Percentiles rank a stretch among this genome's conserved stretches.
These are phyloP conservation scores for Musa acuminata DNA, from an alignment of 176 grass and related monocot species.

Conservation along the genomic window DNA sequence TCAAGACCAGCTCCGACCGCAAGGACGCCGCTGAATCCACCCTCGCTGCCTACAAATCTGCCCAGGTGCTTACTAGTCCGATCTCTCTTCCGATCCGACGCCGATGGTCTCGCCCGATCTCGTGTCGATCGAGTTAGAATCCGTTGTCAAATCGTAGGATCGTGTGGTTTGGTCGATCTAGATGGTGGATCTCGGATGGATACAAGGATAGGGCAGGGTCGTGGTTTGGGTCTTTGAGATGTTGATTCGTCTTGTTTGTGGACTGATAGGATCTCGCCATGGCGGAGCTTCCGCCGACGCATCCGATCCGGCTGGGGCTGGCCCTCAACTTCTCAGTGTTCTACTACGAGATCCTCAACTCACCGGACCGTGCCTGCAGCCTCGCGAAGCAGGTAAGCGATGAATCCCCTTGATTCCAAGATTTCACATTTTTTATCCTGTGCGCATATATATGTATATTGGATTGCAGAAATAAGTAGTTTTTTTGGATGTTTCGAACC, in stretches of 20 bases:
- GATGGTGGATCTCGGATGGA: background rate
- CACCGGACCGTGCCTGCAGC: background rate
- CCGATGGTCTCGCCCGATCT: no score
- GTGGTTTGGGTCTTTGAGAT: background rate
- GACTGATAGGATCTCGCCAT: background rate
- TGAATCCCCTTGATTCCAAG: background rate
- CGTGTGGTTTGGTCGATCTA: background rate
- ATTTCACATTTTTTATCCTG: no score
- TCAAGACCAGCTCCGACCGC: background rate
- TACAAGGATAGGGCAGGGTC: background rate
- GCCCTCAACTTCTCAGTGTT: conserved; percentile 1
- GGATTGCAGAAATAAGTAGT: no score
- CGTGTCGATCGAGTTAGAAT: no score
- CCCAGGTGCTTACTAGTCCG: background rate
- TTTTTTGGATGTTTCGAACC: background rate
- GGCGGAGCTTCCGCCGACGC: background rate
- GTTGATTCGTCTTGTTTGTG: background rate
- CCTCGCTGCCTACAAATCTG: background rate
- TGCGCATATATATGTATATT: no score
- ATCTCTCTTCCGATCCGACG: background rate
- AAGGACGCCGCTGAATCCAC: background rate
- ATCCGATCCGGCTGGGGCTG: background rate
- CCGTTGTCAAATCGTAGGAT: no score
- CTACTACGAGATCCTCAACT: conserved; percentile 10
- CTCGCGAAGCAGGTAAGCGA: background rate